Percentiles rank a stretch among this genome's conserved stretches.
Conservation (phyloP, 140 eudicot genomes). For the Flaveria floridana region DNA sequence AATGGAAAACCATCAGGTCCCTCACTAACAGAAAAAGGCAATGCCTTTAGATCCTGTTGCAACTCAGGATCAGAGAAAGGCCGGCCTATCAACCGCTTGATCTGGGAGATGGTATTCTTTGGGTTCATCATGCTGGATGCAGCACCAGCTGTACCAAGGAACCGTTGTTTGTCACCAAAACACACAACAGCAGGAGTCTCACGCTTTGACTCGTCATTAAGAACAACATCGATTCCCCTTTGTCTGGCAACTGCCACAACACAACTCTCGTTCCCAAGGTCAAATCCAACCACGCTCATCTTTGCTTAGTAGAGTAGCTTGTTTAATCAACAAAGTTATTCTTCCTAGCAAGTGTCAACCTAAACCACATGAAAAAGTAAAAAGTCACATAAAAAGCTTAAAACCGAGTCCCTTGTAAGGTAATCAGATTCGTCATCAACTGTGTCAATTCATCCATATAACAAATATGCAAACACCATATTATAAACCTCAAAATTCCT, state of each 20-base stretch:
- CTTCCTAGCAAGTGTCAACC: slow-evolving; percentile 30
- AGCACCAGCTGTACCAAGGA: slow-evolving; percentile 93
- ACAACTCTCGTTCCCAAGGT: slow-evolving; percentile 85
- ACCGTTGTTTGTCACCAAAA: slow-evolving; percentile 92
- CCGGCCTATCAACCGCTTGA: slow-evolving; percentile 72
- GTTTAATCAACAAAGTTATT: slow-evolving; percentile 6
- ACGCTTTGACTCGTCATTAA: slow-evolving; percentile 84
- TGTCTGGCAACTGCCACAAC: slow-evolving; percentile 99
- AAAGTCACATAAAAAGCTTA: background rate
- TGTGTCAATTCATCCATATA: slow-evolving; percentile 5
- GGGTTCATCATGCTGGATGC: slow-evolving; percentile 92
- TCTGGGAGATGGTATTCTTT: slow-evolving; percentile 75
- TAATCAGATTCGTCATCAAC: background rate
- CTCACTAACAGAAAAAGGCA: slow-evolving; percentile 74
- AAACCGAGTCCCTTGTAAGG: too few species aligned
- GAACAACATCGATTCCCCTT: slow-evolving; percentile 83
- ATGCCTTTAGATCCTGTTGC: slow-evolving; percentile 68
- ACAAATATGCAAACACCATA: background rate
- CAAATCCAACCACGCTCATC: slow-evolving; percentile 96
- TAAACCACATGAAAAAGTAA: slow-evolving; percentile 26
- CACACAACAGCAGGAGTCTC: slow-evolving; percentile 91
- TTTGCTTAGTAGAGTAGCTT: slow-evolving; percentile 31
- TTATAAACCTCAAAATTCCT: background rate
- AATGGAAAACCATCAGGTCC: slow-evolving; percentile 89
- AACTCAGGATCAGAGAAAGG: slow-evolving; percentile 82